Base-by-base conservation (phyloP, 495 filamentous ascomycete genomes). In the Clavariopsis aquatica region DNA sequence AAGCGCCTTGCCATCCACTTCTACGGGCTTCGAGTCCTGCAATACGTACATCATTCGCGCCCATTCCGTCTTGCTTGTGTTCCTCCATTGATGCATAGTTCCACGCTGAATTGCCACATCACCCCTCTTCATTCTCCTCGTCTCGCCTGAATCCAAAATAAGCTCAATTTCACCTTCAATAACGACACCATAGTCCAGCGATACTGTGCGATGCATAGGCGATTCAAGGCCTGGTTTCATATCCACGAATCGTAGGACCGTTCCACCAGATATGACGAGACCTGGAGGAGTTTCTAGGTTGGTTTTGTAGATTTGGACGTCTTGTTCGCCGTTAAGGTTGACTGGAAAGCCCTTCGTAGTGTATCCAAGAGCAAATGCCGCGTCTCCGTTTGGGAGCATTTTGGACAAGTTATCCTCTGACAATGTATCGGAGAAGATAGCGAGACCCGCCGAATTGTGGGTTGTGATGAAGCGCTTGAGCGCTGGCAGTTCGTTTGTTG, bases 71-170 rank as follows among this genome's bases (percentile, higher is more conserved):
- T 73, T 60, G 57, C 77, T 84, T 19, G 63, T 72, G 70, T 90
- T 91, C 10, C 78, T 78, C 85, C 84, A 90, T 5, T 81, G 80
- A 75, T 93, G 90, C 69, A 83, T 86, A 4, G 87, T 89, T 0
- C 77, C 87, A 41, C 88, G 71, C 76, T 91, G 87, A 23, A 90
- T 80, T 5, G 78, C 77, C 7, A 87, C 74, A 68, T 92, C 87
- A 1, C 89, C 89, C 6, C 80, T 70, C 69, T 78, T 75, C 81
- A 92, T 74, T 3, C 73, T 65, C 53, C 77, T 72, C 54, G 73
- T 76, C 70, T 85, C 86, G 0, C 88, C 82, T 67, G 74, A 66
- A 67, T 91, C 89, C 9, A 92, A 73, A 66, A 82, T 72, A 74
- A 86, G 79, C 70, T 84, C 86, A n/a, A 89, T 71, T 68, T 70